These are phyloP conservation scores for Tetrapyrgos nigripes DNA, from an alignment of 1,284 basidiomycete genomes.

Conservation along the genomic window DNA sequence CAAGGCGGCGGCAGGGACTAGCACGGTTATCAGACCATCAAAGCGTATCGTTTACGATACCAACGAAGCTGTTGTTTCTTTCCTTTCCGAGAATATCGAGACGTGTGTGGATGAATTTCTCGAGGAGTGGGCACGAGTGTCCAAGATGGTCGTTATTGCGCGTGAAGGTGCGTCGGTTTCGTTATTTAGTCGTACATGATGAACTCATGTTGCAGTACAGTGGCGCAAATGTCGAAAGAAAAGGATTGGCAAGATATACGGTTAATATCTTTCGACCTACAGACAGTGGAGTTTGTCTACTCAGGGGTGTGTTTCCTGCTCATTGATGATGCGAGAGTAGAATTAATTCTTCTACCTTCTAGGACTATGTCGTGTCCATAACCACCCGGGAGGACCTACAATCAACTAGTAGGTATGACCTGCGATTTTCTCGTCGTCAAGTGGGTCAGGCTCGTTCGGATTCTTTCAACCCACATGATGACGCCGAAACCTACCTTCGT, in stretches of 20 bases:
- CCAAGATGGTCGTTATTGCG: slow-evolving; percentile 91
- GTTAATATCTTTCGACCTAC: slow-evolving; percentile 85
- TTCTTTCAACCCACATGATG: slow-evolving; percentile 71
- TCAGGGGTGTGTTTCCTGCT: slow-evolving; percentile 49
- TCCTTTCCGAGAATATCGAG: slow-evolving; percentile 85
- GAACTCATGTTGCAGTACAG: slow-evolving; percentile 42
- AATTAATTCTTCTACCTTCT: background rate
- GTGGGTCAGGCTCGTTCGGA: slow-evolving; percentile 32
- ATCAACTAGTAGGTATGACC: slow-evolving; percentile 66
- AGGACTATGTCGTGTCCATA: slow-evolving; percentile 79
- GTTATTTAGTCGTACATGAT: slow-evolving; percentile 9
- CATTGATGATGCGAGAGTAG: background rate
- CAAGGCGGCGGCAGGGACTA: slow-evolving; percentile 63
- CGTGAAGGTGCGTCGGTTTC: slow-evolving; percentile 68
- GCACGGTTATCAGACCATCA: slow-evolving; percentile 75
- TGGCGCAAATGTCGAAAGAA: slow-evolving; percentile 80
- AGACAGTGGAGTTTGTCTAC: slow-evolving; percentile 89
- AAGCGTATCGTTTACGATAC: slow-evolving; percentile 89
- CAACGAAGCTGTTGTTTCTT: slow-evolving; percentile 83
- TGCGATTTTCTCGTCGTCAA: slow-evolving; percentile 69
- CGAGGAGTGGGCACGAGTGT: slow-evolving; percentile 90
- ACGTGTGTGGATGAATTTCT: slow-evolving; percentile 89
- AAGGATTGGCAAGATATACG: slow-evolving; percentile 75
- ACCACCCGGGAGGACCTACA: slow-evolving; percentile 73
- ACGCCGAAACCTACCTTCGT: slow-evolving; percentile 73